Base-by-base conservation (phyloP, 2,329 filamentous ascomycete species). In the Cladosporium sp. region DNA sequence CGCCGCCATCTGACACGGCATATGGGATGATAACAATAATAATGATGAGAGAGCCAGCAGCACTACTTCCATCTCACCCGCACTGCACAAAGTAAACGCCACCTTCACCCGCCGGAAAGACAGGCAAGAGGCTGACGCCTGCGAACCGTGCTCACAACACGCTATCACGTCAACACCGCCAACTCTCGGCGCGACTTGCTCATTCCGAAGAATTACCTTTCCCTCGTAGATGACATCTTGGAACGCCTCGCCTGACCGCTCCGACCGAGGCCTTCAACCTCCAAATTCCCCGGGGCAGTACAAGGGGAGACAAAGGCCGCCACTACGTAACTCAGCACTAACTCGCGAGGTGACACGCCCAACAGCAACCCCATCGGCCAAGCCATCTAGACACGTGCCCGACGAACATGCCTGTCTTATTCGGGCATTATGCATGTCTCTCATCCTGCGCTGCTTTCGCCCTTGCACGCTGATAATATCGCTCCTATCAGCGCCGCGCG, bases 181-280 rank as follows among this genome's bases (percentile, higher is more conserved):
- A 40, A 57, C 55, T 57, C 55, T 57, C 55, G 55, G 55, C 55
- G 55, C 31, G n/a, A 57, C 31, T 40, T 57, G 33, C 55, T 57
- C n/a, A 18, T 26, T 57, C 55, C 55, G 55, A 40, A 57, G 55
- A 57, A 57, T 57, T 57, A 21, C 55, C 55, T 57, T 35, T 35
- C 28, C 40, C 8, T 23, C n/a, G 40, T 46, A 46, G 40, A 46
- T 2, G 5, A 7, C 40, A 46, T 46, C 40, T 21, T 46, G 40
- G n/a, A 46, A 21, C 40, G 40, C 40, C 40, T 40, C 40, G n/a
- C 40, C 18, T 46, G 40, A 46, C 40, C 40, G 40, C 40, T 21
- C 40, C 40, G 40, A 46, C 40, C n/a, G 40, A 46, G n/a, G n/a
- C 35, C 35, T 40, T 40, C 35, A 18, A 37, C 37, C 18, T 46